Evolutionary conservation across 306 rosid species (phyloP), one percentile per base, ranked within the genome.

Genomic region (Dicorynia guianensis): DNA sequence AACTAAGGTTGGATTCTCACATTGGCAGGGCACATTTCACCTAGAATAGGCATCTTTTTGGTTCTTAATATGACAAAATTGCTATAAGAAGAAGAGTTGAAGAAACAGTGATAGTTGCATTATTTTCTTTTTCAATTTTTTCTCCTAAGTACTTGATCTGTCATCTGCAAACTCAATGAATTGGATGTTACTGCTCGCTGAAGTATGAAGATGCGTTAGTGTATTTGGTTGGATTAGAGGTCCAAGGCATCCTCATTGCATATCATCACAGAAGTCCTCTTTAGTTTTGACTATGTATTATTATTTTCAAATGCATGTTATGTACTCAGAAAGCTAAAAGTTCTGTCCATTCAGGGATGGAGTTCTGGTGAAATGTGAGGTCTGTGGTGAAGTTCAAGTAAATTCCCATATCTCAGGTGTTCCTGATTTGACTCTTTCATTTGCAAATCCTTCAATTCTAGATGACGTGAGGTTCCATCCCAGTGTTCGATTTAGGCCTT

Each of bases 381-480:
- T 92, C 60, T 87, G 79, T 25, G 99, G 99, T 48, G 93, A 89
- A 81, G 93, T 95, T 82, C 97, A 95, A 90, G 92, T 95, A 59
- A 95, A 95, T 44, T 95, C 96, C 71, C 97, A 89, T 80, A 87
- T 95, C 84, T 83, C 96, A 7, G 99, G 99, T 66, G 86, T 86
- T 69, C 99, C 99, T 61, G 97, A 95, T 76, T 80, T 95, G 86
- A 89, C 96, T 47, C 92, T 95, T 77, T 90, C 93, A 59, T 95
- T 95, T 55, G 71, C 89, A 78, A 95, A 95, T 82, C 93, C 99
- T 74, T 85, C 97, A 17, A 86, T 95, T 74, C 88, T 95, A 55
- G 96, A 90, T 64, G 93, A 86, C 84, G 96, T 95, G 79, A 89
- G 99, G 87, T 95, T 95, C 72, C 99, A 95, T 83, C 97, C 93